Evolutionary conservation across 176 grass and related monocot genomes (phyloP).

Genomic region (Carex littledalei): DNA sequence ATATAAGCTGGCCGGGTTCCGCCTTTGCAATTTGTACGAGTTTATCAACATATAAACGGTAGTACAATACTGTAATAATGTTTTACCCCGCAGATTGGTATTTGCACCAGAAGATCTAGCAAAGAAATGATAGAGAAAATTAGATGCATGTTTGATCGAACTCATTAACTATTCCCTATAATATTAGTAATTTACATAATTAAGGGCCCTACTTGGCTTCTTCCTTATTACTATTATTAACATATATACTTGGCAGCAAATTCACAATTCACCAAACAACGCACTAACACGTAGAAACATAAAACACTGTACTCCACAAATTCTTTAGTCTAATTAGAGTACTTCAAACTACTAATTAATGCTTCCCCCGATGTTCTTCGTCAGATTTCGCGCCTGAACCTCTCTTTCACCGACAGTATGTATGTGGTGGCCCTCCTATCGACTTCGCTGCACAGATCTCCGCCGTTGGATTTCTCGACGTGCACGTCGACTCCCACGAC

Average conservation of each 20-base stretch:
- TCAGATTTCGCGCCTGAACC: slow-evolving; percentile 11
- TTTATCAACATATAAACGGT: too few species aligned
- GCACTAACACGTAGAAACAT: neutral
- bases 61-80: neutral
- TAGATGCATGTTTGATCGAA: neutral
- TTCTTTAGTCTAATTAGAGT: neutral
- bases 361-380: neutral
- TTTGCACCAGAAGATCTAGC: neutral
- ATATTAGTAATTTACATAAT: neutral
- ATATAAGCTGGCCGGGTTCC: neutral
- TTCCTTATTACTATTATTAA: neutral
- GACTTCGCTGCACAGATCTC: slow-evolving; percentile 16
- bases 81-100: neutral
- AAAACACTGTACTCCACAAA: neutral
- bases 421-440: slow-evolving; percentile 7
- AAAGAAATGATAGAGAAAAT: neutral
- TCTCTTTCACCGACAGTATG: slow-evolving; percentile 18
- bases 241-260: neutral
- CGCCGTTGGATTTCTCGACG: slow-evolving; percentile 6
- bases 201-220: neutral
- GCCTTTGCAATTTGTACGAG: neutral
- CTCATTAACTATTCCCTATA: neutral
- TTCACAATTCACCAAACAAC: neutral
- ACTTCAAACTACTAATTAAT: neutral
- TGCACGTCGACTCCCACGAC: neutral